phyloP scores from a whole-genome alignment of 2,329 filamentous ascomycete species.

The Aureobasidium sp. region DNA sequence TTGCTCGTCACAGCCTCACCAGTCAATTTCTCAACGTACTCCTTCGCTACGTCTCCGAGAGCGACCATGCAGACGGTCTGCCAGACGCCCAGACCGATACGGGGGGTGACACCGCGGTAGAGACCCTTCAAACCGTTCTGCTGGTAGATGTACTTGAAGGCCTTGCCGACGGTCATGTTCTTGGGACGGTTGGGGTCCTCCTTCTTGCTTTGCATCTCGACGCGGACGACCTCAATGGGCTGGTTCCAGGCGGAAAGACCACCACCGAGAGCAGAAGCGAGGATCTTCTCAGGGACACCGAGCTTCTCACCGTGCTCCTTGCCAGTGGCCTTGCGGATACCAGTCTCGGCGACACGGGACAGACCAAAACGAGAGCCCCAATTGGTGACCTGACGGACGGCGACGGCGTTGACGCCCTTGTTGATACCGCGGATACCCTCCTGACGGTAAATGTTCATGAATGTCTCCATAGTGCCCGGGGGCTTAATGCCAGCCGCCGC shows the following conservation, averaged over 20 bases:
- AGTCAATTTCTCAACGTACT: constrained; percentile 58
- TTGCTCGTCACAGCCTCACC: constrained; percentile 56
- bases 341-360: constrained; percentile 80
- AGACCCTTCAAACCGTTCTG: constrained; percentile 84
- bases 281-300: constrained; percentile 74
- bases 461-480: constrained; percentile 86
- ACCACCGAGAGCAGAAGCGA: constrained; percentile 80
- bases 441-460: constrained; percentile 92
- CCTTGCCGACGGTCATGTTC: constrained; percentile 94
- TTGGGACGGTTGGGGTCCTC: constrained; percentile 95
- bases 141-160: constrained; percentile 76
- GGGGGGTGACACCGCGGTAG: constrained; percentile 90
- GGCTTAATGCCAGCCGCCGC: constrained; percentile 76
- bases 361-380: constrained; percentile 97
- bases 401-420: constrained; percentile 96
- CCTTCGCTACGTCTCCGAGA: constrained; percentile 75
- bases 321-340: constrained; percentile 69
- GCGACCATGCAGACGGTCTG: constrained; percentile 99
- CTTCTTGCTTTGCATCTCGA: constrained; percentile 99
- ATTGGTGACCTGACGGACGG: constrained; percentile 98
- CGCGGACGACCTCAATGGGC: constrained; percentile 98
- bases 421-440: constrained; percentile 96
- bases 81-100: constrained; percentile 94
- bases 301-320: constrained; percentile 80
- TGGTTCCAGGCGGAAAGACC: constrained; percentile 98